These are phyloP conservation scores for Tuber borchii DNA, from an alignment of 495 filamentous ascomycete genomes.

Conservation along the genomic window DNA sequence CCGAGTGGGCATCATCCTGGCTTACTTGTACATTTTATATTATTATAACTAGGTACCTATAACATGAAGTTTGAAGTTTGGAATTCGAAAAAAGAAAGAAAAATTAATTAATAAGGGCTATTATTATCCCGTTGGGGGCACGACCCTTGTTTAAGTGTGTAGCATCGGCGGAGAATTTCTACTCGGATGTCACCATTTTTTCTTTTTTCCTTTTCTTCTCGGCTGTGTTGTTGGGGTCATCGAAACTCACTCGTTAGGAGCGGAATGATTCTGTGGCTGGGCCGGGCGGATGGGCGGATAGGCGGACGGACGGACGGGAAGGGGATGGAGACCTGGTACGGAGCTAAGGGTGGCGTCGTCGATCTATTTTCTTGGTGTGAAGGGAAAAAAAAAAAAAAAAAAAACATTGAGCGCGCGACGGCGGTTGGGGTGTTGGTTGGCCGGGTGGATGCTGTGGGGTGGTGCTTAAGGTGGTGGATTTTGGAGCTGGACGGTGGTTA, in stretches of 20 bases:
- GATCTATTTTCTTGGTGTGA: neutral
- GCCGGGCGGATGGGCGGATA: no score
- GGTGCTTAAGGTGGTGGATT: neutral
- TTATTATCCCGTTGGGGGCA: neutral
- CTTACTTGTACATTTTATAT: neutral
- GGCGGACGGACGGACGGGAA: no score
- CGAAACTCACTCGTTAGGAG: neutral
- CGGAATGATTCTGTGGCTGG: no score
- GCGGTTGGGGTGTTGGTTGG: neutral
- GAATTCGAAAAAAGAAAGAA: neutral
- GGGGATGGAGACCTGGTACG: neutral
- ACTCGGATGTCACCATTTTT: neutral
- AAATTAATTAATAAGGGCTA: neutral
- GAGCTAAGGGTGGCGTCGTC: neutral
- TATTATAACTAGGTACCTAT: neutral
- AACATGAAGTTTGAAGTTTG: neutral
- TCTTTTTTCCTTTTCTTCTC: neutral
- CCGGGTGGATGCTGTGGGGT: neutral
- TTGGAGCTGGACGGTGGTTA: neutral
- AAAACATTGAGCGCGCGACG: neutral
- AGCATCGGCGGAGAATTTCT: neutral
- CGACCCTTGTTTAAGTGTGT: neutral
- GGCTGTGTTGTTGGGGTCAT: neutral
- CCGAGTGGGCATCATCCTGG: constrained; percentile 1
- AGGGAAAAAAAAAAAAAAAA: neutral